phyloP scores from a whole-genome alignment of 345 rosid species.

The Salix suchowensis region DNA sequence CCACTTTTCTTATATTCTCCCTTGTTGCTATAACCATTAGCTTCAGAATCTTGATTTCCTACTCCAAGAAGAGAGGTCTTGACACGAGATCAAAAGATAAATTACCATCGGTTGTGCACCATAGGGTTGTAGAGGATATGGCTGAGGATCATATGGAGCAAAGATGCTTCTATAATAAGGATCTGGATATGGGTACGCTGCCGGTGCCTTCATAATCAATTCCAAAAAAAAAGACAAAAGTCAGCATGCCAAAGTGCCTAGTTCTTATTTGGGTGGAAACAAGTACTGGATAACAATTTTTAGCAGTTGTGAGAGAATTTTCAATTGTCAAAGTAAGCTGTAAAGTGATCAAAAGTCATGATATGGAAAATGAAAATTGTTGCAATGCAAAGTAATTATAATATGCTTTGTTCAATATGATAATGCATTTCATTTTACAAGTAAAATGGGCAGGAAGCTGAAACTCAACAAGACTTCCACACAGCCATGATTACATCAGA shows the following conservation, averaged over 20 bases:
- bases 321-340: background rate
- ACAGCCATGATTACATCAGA: background rate
- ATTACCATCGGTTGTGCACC: slow-evolving; percentile 73
- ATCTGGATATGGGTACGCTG: slow-evolving; percentile 83
- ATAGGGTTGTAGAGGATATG: slow-evolving; percentile 71
- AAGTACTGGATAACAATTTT: background rate
- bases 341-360: background rate
- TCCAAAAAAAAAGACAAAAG: slow-evolving; percentile 15
- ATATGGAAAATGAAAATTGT: background rate
- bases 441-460: background rate
- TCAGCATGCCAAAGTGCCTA: slow-evolving; percentile 17
- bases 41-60: too few species aligned
- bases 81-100: background rate
- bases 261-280: background rate
- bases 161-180: slow-evolving; percentile 92
- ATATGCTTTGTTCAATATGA: background rate
- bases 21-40: too few species aligned
- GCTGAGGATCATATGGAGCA: slow-evolving; percentile 71
- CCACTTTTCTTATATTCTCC: background rate
- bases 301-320: background rate
- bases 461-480: background rate
- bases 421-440: background rate
- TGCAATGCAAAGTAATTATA: background rate
- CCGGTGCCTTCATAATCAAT: slow-evolving; percentile 53
- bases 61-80: background rate